Conservation (phyloP, 805 yeast species). For the Alloascoidea africana region DNA sequence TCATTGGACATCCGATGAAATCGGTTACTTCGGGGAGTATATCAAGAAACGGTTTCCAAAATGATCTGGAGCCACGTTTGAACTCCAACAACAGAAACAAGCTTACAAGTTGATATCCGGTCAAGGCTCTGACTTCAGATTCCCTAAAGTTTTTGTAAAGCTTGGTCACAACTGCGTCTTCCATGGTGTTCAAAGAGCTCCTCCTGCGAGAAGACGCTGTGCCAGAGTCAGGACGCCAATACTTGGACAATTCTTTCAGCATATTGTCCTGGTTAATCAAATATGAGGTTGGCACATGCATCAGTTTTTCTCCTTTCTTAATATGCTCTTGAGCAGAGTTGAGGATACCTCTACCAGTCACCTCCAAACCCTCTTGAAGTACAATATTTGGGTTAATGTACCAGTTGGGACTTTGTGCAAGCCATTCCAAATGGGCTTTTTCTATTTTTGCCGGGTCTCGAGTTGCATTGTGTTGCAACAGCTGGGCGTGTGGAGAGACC, state of each 20-base stretch:
- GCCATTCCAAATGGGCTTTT: too few species aligned
- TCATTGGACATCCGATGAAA: slow-evolving; percentile 41
- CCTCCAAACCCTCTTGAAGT: slow-evolving; percentile 24
- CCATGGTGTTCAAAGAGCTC: slow-evolving; percentile 4
- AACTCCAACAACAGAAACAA: slow-evolving; percentile 8
- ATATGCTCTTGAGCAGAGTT: slow-evolving; percentile 29
- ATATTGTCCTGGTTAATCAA: slow-evolving; percentile 30
- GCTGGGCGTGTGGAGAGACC: too few species aligned
- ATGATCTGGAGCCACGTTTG: slow-evolving; percentile 10
- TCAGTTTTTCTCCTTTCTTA: slow-evolving; percentile 25
- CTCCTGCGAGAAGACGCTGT: slow-evolving; percentile 2
- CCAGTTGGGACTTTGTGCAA: neutral
- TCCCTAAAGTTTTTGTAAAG: slow-evolving; percentile 2
- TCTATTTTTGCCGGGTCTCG: too few species aligned
- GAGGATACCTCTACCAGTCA: slow-evolving; percentile 45
- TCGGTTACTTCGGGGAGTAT: slow-evolving; percentile 45
- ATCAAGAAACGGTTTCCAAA: slow-evolving; percentile 56
- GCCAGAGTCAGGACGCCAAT: slow-evolving; percentile 1
- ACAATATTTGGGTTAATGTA: neutral
- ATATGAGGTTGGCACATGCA: slow-evolving; percentile 41
- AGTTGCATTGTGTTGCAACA: too few species aligned
- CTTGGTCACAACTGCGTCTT: neutral
- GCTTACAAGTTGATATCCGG: slow-evolving; percentile 8
- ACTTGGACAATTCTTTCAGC: slow-evolving; percentile 2
- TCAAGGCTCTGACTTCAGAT: slow-evolving; percentile 6